Base-by-base conservation (phyloP, 2,329 filamentous ascomycete genomes). In the Setomelanomma holmii region DNA sequence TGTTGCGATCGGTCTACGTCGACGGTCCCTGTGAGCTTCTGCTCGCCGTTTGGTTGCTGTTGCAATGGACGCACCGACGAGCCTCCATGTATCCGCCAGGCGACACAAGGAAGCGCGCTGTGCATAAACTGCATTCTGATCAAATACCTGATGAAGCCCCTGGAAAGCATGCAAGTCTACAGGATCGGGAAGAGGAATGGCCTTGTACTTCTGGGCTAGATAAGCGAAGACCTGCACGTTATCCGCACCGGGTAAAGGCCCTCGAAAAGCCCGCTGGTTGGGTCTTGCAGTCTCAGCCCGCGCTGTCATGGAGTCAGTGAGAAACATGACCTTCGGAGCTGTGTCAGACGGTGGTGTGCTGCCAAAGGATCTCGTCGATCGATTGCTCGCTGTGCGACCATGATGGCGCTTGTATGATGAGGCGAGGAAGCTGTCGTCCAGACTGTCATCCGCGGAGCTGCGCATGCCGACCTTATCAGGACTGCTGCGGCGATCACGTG, bases 51-150 rank as follows among this genome's bases (percentile, higher is more conserved):
- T 73, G 22, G 85, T 74, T 52, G 84, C 82, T 51, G 80, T 76
- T 2, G 79, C 65, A 46, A 84, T 75, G 21, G 79, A 77, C 49
- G 78, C 76, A 47, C 80, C 81, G 27, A 86, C 69, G 19, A 87
- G 78, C 47, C 79, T 80, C 84, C 84, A 88, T 17, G 83, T 83
- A 56, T 86, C 82, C 24, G 85, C 82, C 40, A 84, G 72, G 47
- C 80, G 77, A 58, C 80, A 75, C 55, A 80, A 71, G 34, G 79
- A 78, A 27, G 78, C 77, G 50, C 76, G 72, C 55, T 84, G 77
- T 21, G 83, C 83, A 57, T 81, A 77, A 40, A 78, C 73, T 4
- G 82, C 81, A 68, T 86, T 87, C 27, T 79, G 76, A 46, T 81
- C 76, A 43, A 86, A 80, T 5, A 77, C 75, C 8, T 77, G 73